Percentiles rank a stretch among this genome's conserved stretches.
Conservation (phyloP, 768 basidiomycete genomes). For the Cubamyces sp. region DNA sequence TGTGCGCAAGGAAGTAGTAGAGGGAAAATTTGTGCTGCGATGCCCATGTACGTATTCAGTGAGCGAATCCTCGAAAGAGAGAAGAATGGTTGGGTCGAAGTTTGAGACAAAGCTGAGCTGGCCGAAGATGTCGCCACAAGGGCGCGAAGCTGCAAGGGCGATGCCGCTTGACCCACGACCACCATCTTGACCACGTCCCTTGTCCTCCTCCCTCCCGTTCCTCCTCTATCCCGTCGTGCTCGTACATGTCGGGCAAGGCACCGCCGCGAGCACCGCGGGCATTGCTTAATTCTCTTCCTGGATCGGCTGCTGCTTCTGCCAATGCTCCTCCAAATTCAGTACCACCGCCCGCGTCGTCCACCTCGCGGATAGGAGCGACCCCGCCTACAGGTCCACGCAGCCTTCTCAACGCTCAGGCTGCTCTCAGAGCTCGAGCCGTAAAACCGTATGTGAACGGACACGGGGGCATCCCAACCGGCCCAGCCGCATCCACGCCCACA, state of each 20-base stretch:
- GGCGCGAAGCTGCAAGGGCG: conserved; percentile 27
- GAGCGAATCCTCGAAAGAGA: conserved; percentile 9
- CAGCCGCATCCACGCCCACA: conserved; percentile 30
- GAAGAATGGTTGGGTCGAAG: conserved; percentile 13
- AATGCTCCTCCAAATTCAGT: conserved; percentile 40
- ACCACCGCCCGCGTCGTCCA: conserved; percentile 35
- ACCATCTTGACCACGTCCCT: conserved; percentile 26
- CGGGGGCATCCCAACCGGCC: conserved; percentile 33
- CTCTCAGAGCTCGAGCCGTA: conserved; percentile 34
- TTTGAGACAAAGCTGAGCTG: conserved; percentile 21
- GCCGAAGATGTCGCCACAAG: conserved; percentile 25
- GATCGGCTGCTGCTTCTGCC: conserved; percentile 31
- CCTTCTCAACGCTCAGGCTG: conserved; percentile 40
- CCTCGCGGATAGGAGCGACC: conserved; percentile 49
- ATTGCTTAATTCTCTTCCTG: conserved; percentile 50
- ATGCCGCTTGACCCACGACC: conserved; percentile 29
- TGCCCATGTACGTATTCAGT: conserved; percentile 16
- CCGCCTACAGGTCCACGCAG: conserved; percentile 73
- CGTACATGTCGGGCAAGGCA: conserved; percentile 74
- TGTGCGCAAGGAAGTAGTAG: conserved; percentile 13
- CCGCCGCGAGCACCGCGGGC: conserved; percentile 78
- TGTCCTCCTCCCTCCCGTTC: conserved; percentile 10
- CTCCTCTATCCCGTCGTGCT: conserved; percentile 19
- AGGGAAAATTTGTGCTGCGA: not conserved
- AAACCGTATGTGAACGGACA: conserved; percentile 53